phyloP scores from a whole-genome alignment of 352 stramenopile genomes.

The Globisporangium cystogenes region DNA sequence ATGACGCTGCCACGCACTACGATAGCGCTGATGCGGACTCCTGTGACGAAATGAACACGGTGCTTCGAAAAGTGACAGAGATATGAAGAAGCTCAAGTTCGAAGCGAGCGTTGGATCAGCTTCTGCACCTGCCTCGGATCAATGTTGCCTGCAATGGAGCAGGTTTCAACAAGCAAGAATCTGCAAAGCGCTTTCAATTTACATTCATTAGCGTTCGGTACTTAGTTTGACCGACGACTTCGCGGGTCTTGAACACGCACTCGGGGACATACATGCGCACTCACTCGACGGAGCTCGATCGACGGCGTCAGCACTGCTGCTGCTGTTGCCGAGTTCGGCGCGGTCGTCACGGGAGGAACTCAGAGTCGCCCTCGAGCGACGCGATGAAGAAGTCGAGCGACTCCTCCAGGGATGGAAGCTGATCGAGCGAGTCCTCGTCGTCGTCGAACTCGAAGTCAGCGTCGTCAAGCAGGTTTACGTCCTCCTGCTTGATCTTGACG shows the following conservation, averaged over 20 bases:
- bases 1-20: too few relatives aligned
- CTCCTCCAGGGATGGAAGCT: conserved; percentile 20
- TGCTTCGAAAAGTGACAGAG: too few relatives aligned
- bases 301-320: too few relatives aligned
- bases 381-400: conserved; percentile 26
- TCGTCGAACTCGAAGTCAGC: neutral
- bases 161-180: neutral
- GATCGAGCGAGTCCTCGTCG: conserved; percentile 1
- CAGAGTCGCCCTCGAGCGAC: conserved; percentile 1
- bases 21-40: too few relatives aligned
- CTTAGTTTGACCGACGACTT: neutral
- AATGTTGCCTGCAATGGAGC: neutral
- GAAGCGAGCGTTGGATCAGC: neutral
- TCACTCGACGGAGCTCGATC: too few relatives aligned
- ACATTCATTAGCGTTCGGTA: neutral
- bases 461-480: neutral
- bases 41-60: too few relatives aligned
- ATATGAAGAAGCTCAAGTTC: neutral
- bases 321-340: neutral
- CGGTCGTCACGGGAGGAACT: neutral
- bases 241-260: neutral
- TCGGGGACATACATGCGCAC: neutral
- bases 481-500: conserved; percentile 6
- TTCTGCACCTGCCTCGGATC: too few relatives aligned
- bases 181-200: neutral